phyloP scores from a whole-genome alignment of 257 asterid species.

The Nicotiana benthamiana region DNA sequence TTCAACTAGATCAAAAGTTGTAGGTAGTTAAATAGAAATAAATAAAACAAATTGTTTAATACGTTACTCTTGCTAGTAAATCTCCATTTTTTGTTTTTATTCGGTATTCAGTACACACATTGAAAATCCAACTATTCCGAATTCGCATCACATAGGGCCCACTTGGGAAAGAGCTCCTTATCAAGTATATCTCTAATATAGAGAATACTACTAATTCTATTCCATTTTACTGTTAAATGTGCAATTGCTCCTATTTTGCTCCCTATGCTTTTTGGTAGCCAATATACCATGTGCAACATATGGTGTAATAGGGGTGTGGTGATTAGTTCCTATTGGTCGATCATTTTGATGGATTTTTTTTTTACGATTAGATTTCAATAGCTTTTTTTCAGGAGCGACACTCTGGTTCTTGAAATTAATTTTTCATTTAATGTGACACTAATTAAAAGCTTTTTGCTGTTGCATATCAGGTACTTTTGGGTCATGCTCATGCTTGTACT shows the following conservation, averaged over 20 bases:
- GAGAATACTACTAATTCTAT: background rate
- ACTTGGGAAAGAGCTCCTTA: background rate
- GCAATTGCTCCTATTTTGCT: background rate
- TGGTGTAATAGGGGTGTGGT: background rate
- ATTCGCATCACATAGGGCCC: no score
- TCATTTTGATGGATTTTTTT: conserved; percentile 1
- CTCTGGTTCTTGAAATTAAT: background rate
- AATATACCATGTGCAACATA: background rate
- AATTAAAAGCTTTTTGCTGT: background rate
- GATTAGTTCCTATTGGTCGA: background rate
- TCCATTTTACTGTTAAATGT: background rate
- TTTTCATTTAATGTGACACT: background rate
- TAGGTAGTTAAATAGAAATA: no score
- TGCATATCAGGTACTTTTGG: background rate
- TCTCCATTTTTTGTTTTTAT: no score
- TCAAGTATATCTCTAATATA: background rate
- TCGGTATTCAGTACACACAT: no score
- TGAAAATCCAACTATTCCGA: no score
- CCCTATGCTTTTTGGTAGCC: background rate
- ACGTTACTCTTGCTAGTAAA: no score
- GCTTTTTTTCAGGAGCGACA: background rate
- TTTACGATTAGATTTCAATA: background rate
- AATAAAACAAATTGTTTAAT: no score
- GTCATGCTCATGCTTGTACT: background rate
- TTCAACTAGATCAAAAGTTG: no score